Conservation (phyloP, 176 grass and related monocot species). For the Oryza meyeriana region DNA sequence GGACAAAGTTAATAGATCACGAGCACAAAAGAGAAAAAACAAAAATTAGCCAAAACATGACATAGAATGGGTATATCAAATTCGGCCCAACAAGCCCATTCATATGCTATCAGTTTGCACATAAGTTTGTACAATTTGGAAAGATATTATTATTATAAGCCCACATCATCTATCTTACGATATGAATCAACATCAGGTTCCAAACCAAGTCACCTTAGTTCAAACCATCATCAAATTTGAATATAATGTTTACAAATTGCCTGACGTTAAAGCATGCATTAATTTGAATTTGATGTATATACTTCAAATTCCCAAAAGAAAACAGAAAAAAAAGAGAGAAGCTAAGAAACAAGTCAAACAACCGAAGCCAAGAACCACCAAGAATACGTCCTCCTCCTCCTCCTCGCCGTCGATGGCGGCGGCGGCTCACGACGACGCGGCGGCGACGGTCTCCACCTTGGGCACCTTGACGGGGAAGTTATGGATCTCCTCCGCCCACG, state of each 20-base stretch:
- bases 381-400: too few relatives aligned
- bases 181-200: not conserved
- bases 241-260: slow-evolving; percentile 7
- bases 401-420: not conserved
- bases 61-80: not conserved
- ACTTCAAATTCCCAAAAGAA: not conserved
- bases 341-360: not conserved
- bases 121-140: not conserved
- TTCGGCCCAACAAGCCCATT: not conserved
- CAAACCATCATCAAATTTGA: slow-evolving; percentile 8
- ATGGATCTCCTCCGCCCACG: slow-evolving; percentile 62
- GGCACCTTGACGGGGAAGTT: slow-evolving; percentile 76
- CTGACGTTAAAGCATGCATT: not conserved
- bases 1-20: not conserved
- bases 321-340: not conserved
- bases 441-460: slow-evolving; percentile 52
- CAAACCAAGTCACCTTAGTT: slow-evolving; percentile 12
- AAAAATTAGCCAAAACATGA: not conserved
- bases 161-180: not conserved
- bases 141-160: not conserved
- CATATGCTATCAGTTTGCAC: not conserved
- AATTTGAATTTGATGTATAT: not conserved
- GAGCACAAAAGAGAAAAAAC: not conserved
- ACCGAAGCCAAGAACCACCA: not conserved
- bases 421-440: not conserved